phyloP scores from a whole-genome alignment of 164 flowering plant genomes.

The Piper longum region DNA sequence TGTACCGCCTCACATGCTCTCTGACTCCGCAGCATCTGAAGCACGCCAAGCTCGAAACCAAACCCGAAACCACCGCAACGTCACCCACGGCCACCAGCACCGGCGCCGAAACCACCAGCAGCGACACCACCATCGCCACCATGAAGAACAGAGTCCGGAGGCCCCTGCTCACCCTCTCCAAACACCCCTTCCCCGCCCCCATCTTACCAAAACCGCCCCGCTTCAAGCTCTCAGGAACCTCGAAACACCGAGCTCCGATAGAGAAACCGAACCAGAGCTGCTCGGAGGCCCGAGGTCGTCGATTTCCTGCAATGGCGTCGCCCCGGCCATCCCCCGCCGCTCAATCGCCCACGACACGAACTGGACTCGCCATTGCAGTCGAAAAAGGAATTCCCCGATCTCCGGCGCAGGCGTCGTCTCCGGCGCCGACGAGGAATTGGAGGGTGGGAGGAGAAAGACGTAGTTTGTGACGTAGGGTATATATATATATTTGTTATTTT shows the following conservation, averaged over 20 bases:
- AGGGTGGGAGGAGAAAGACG: not conserved
- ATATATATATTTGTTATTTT: no score
- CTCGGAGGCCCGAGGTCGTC: not conserved
- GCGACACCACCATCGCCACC: constrained; percentile 76
- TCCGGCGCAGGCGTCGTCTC: not conserved
- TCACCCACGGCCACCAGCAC: constrained; percentile 60
- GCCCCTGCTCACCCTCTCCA: constrained; percentile 56
- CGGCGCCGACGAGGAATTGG: not conserved
- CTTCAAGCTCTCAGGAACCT: not conserved
- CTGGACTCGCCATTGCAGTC: not conserved
- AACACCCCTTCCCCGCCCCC: constrained; percentile 28
- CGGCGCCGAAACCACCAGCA: constrained; percentile 53
- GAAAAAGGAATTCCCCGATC: not conserved
- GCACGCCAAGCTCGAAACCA: constrained; percentile 67
- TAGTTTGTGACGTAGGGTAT: not conserved
- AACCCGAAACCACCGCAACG: constrained; percentile 40
- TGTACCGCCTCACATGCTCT: constrained; percentile 54
- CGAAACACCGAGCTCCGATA: not conserved
- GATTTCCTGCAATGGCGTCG: not conserved
- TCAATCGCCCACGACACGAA: not conserved
- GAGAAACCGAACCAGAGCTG: not conserved
- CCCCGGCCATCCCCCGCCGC: not conserved
- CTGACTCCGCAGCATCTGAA: constrained; percentile 39
- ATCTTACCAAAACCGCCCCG: constrained; percentile 6
- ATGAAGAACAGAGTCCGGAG: constrained; percentile 55